A percentile compares a stretch with the other conserved stretches of the same genome.
phyloP scores from a whole-genome alignment of 2,329 filamentous ascomycete genomes.

The Pestalotiopsis sp. region DNA sequence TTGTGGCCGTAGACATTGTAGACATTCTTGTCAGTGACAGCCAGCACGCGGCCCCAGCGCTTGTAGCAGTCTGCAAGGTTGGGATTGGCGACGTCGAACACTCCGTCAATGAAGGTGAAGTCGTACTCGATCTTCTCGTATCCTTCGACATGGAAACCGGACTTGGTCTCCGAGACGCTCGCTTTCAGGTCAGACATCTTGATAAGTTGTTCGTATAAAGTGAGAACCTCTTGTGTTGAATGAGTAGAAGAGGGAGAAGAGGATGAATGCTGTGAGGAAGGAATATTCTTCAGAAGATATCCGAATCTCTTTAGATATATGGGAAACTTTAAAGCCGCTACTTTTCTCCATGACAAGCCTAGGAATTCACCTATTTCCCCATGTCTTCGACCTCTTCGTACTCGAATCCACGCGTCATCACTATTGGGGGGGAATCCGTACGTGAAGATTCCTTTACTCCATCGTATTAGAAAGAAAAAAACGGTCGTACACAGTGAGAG shows the following conservation, averaged over 20 bases:
- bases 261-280: not conserved
- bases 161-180: constrained; percentile 62
- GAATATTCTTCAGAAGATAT: not conserved
- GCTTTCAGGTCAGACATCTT: constrained; percentile 73
- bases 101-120: constrained; percentile 72
- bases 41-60: constrained; percentile 66
- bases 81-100: constrained; percentile 63
- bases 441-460: not conserved
- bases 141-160: constrained; percentile 71
- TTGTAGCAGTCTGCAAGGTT: constrained; percentile 68
- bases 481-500: not conserved
- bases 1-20: constrained; percentile 67
- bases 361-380: not conserved
- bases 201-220: constrained; percentile 4
- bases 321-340: constrained; percentile 13
- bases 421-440: not conserved
- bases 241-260: not conserved
- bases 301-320: not conserved
- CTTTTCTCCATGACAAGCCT: not conserved
- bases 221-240: not conserved
- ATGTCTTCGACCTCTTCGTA: not conserved
- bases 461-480: not conserved
- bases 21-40: constrained; percentile 73
- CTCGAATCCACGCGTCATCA: constrained; percentile 12
- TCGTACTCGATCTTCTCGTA: constrained; percentile 79